Evolutionary conservation across 371 early-diverging fungal genomes (phyloP), one percentile per base, ranked within the genome.

Genomic region (Zancudomyces culisetae): DNA sequence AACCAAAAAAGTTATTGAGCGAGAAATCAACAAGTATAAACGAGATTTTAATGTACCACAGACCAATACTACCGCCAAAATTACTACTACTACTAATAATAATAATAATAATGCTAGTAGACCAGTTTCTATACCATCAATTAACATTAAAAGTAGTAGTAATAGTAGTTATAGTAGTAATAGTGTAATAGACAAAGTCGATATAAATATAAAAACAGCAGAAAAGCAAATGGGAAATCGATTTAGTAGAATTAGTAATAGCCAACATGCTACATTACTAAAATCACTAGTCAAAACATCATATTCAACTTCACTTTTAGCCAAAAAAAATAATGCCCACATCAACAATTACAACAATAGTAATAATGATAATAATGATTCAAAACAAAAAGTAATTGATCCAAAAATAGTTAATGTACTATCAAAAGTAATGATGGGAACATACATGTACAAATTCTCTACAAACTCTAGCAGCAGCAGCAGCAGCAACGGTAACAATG

Each of bases 341-440:
- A 35, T 6, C 15, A 35, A 15, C 35, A 35, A 15, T 15, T 10
- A 15, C 35, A 35, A 15, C 15, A 35, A 35, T 35, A 35, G 35
- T 15, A 35, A 15, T 35, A 35, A 15, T 10, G 35, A 35, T 15
- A 15, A 15, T 10, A 35, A 35, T 10, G 35, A 35, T 6, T 6
- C 35, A 35, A 35, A 35, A 15, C n/a, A n/a, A n/a, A 35, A 15
- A 6, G 35, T 35, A 15, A 6, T 15, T 10, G 35, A 35, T 15
- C 35, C 35, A 22, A 67, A 73, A 18, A 70, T 80, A 42, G 78
- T 83, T 24, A 69, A 78, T 39, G 55, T 79, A 22, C 76, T 87
- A 35, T 81, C 86, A 4, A 78, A 80, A 46, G 79, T 80, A 45
- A 80, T 83, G 77, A 77, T 83, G 48, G 87, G 87, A 3, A 77